These are phyloP conservation scores for Bathelium albidoporum DNA, from an alignment of 495 filamentous ascomycete genomes.

Conservation along the genomic window DNA sequence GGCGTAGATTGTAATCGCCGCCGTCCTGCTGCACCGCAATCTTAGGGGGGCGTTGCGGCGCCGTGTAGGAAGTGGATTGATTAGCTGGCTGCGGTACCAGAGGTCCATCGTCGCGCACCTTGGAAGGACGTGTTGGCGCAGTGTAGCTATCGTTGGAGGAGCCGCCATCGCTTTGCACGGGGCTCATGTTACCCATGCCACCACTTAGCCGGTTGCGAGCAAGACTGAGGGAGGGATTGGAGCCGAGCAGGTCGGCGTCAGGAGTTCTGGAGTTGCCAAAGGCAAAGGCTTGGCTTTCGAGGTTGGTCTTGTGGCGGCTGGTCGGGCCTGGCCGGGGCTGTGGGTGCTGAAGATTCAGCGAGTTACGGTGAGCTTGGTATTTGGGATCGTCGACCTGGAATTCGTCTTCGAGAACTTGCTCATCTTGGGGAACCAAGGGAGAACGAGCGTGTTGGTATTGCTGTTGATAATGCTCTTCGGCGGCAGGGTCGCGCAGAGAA, in stretches of 20 bases:
- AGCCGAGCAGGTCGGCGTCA: constrained; percentile 15
- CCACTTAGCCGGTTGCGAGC: constrained; percentile 28
- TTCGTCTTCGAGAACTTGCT: neutral
- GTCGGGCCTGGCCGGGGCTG: constrained; percentile 79
- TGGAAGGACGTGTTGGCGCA: constrained; percentile 16
- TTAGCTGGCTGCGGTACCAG: constrained; percentile 24
- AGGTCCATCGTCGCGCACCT: constrained; percentile 26
- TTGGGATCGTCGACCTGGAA: constrained; percentile 69
- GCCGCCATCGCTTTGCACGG: constrained; percentile 18
- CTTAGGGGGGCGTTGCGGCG: constrained; percentile 18
- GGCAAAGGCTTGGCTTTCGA: constrained; percentile 69
- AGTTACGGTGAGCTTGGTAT: constrained; percentile 83
- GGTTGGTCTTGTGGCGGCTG: constrained; percentile 64
- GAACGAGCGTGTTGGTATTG: constrained; percentile 4
- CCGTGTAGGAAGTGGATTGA: constrained; percentile 20
- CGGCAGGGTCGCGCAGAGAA: constrained; percentile 53
- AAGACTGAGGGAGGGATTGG: constrained; percentile 36
- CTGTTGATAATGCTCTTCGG: constrained; percentile 14
- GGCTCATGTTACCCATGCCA: constrained; percentile 19
- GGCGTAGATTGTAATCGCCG: constrained; percentile 15
- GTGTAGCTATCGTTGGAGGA: constrained; percentile 1
- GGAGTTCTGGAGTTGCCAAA: constrained; percentile 39
- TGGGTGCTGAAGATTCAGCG: constrained; percentile 78
- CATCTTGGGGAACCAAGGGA: constrained; percentile 13
- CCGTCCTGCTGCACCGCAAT: constrained; percentile 16